Evolutionary conservation across 176 grass and related monocot genomes (phyloP), one percentile per base, ranked within the genome.

Genomic region (Cenchrus purpureus): DNA sequence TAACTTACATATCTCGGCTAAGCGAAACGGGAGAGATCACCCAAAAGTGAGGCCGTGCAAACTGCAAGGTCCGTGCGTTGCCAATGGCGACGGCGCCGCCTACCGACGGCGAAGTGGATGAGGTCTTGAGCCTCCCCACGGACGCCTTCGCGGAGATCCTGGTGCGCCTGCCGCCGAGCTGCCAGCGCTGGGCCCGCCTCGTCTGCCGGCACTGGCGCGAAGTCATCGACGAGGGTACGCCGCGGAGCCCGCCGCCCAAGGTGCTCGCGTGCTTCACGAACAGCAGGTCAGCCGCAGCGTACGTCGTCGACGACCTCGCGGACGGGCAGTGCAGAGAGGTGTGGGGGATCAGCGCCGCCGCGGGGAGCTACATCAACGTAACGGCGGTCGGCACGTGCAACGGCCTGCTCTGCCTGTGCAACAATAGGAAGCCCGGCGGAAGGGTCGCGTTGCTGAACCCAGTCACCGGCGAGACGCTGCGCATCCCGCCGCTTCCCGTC

Each of bases 401-500:
- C 83, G 83, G 83, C 10, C 37, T 77, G 15, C n/a, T 85, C 13
- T 77, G 73, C 73, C 59, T 76, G 20, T 67, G 71, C 60, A 32
- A 84, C 73, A 17, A 68, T 48, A 9, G 3, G 7, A 2, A 59
- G 57, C 57, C 57, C 19, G 19, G 57, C 55, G 68, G 80, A 4
- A 45, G 44, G 44, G 7, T 49, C 7, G 7, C 46, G 2, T 1
- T 83, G 25, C 7, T 31, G 17, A 83, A 85, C 61, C 83, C 73
- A 4, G 49, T 0, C 73, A 77, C 82, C 62, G 72, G 82, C 32
- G 82, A 68, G 51, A 14, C n/a, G 37, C 45, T 64, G 7, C 1
- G 28, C 56, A 5, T 63, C 16, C 54, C 57, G 44, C 57, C 4
- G 16, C 1, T 59, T 0, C 56, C 17, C 7, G 3, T 9, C 12